Conservation (phyloP, 352 stramenopile genomes). For the Phytopythium boreale region DNA sequence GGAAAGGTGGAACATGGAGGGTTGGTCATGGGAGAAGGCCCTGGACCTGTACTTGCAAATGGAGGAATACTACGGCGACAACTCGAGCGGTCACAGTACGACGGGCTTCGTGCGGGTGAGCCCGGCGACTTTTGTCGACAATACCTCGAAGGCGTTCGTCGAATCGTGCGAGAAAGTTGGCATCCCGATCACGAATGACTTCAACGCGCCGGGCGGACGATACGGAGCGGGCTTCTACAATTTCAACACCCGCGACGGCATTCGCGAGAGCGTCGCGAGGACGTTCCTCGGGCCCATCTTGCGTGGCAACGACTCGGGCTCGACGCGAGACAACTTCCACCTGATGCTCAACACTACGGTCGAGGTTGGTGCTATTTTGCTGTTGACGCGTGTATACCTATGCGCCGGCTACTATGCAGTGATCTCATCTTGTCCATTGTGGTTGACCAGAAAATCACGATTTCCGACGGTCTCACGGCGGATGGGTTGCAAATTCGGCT, state of each 20-base stretch:
- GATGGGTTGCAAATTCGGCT: constrained; percentile 41
- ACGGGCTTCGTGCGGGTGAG: constrained; percentile 62
- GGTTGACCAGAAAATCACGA: constrained; percentile 36
- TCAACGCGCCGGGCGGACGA: constrained; percentile 74
- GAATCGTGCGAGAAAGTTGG: constrained; percentile 48
- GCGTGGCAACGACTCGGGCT: constrained; percentile 20
- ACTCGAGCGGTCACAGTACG: constrained; percentile 49
- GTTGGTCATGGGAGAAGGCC: constrained; percentile 77
- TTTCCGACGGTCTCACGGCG: constrained; percentile 38
- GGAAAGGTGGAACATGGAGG: constrained; percentile 63
- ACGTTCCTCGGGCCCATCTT: constrained; percentile 65
- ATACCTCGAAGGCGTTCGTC: constrained; percentile 47
- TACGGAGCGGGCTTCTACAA: constrained; percentile 82
- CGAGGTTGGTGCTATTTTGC: constrained; percentile 31
- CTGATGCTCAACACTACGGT: constrained; percentile 57
- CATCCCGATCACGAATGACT: constrained; percentile 60
- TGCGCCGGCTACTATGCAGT: not conserved
- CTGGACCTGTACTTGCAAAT: constrained; percentile 69
- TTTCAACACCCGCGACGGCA: constrained; percentile 82
- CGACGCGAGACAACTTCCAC: constrained; percentile 40
- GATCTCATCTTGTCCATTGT: not conserved
- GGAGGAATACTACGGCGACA: constrained; percentile 66
- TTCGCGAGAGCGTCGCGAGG: constrained; percentile 78
- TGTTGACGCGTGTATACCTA: not conserved
- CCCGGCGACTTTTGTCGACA: constrained; percentile 22